These are phyloP conservation scores for Didymella sp. DNA, from an alignment of 2,329 filamentous ascomycete genomes.

Conservation along the genomic window DNA sequence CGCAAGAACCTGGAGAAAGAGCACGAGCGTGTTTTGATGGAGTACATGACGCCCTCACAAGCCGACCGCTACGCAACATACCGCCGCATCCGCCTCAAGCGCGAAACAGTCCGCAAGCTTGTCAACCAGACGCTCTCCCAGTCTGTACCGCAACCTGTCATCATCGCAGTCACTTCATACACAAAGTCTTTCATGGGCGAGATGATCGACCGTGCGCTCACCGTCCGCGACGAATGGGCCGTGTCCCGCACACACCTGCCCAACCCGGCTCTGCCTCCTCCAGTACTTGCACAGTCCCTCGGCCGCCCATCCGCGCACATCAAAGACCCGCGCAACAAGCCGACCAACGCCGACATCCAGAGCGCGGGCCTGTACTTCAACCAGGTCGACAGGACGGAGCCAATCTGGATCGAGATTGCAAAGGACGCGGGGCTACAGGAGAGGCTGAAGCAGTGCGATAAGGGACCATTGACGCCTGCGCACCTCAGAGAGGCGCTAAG, in stretches of 20 bases:
- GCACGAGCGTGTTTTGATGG: conserved; percentile 67
- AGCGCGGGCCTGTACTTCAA: conserved; percentile 34
- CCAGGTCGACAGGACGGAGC: conserved; percentile 32
- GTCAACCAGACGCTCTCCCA: conserved; percentile 83
- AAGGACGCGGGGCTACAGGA: conserved; percentile 36
- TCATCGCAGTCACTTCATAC: conserved; percentile 76
- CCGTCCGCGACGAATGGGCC: conserved; percentile 75
- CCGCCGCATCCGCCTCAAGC: conserved; percentile 71
- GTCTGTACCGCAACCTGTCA: conserved; percentile 75
- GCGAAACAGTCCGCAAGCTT: conserved; percentile 73
- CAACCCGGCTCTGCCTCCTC: conserved; percentile 38
- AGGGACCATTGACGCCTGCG: conserved; percentile 71
- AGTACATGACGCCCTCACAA: conserved; percentile 70
- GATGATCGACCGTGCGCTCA: conserved; percentile 73
- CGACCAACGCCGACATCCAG: conserved; percentile 39
- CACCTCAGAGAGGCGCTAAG: conserved; percentile 76
- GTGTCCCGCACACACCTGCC: conserved; percentile 52
- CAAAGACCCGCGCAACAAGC: conserved; percentile 36
- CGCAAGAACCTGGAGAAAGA: conserved; percentile 72
- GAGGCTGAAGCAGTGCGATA: conserved; percentile 45
- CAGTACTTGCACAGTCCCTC: conserved; percentile 37
- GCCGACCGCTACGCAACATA: conserved; percentile 74
- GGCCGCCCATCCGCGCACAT: conserved; percentile 42
- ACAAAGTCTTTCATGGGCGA: conserved; percentile 80
- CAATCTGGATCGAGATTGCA: conserved; percentile 39